Base-by-base conservation (phyloP, 331 rosid genomes). In the Erythrophleum ivorense region DNA sequence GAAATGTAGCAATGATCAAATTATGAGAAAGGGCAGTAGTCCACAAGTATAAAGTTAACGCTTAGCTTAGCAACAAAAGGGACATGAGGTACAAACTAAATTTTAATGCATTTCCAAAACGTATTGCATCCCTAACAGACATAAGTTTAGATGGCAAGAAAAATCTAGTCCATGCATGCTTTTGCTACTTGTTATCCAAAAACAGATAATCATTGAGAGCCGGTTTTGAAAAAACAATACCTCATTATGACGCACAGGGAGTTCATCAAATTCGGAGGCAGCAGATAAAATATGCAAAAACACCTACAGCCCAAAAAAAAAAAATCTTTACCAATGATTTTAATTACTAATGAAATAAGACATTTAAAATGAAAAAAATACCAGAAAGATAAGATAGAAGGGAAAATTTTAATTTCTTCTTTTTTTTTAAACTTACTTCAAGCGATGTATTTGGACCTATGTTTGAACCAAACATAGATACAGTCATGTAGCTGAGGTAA, bases 201-300 rank as follows among this genome's bases (percentile, higher is more conserved):
- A 58, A 70, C 10, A 52, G 10, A 33, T n/a, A 76, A 45, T 65
- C 15, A 62, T 73, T 4, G 34, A 12, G 21, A 58, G 66, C 11
- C 2, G 10, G 46, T 19, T 5, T 62, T 6, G 33, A 59, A 72
- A 33, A 76, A 65, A 31, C 83, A 46, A 24, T 83, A 95, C 98
- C 99, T 95, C 99, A 62, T 93, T 95, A 74, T 95, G 99, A 81
- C 99, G 97, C 83, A 95, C 99, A 67, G 99, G 99, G 76, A 95
- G 98, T 80, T 95, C 99, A 87, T 91, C 84, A 81, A 91, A 95
- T 89, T 95, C 99, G 29, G 93, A 88, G 67, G 99, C 99, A 59
- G 96, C 99, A 19, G 99, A 91, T 72, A 95, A 87, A 57, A 95
- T 87, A 84, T 91, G 98, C 90, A 93, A 82, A 87, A 95, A 93